Conservation (phyloP, 2,329 filamentous ascomycete species). For the Phialemoniopsis sp. region DNA sequence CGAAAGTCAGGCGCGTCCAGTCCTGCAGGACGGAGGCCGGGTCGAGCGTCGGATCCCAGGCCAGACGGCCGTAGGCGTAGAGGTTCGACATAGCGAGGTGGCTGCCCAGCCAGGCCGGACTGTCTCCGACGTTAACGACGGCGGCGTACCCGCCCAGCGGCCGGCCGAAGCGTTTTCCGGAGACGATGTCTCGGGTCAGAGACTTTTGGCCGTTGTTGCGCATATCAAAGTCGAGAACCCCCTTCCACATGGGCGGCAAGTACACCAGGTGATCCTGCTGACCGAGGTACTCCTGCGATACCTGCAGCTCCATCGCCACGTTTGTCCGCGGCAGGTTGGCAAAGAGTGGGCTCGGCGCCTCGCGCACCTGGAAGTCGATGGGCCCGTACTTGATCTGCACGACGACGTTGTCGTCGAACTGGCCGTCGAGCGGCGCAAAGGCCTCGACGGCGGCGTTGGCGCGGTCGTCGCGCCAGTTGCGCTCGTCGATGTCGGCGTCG, state of each 20-base stretch:
- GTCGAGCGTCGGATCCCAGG: conserved; percentile 67
- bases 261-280: conserved; percentile 69
- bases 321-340: conserved; percentile 38
- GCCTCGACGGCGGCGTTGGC: conserved; percentile 67
- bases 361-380: conserved; percentile 70
- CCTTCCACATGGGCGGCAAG: conserved; percentile 64
- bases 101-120: conserved; percentile 65
- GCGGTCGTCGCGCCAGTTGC: conserved; percentile 62
- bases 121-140: conserved; percentile 63
- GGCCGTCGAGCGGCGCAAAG: conserved; percentile 58
- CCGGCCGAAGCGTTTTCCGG: conserved; percentile 54
- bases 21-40: conserved; percentile 48
- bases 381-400: conserved; percentile 73
- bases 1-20: conserved; percentile 67
- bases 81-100: conserved; percentile 69
- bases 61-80: conserved; percentile 64
- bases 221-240: conserved; percentile 63
- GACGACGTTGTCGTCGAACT: conserved; percentile 67
- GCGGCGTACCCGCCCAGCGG: conserved; percentile 58
- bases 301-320: conserved; percentile 59
- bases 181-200: conserved; percentile 54
- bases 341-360: conserved; percentile 63
- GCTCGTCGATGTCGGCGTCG: conserved; percentile 49
- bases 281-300: conserved; percentile 67
- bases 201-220: conserved; percentile 54